These are phyloP conservation scores for Nematodospora anomalae DNA, from an alignment of 1,139 yeast genomes.

Conservation along the genomic window DNA sequence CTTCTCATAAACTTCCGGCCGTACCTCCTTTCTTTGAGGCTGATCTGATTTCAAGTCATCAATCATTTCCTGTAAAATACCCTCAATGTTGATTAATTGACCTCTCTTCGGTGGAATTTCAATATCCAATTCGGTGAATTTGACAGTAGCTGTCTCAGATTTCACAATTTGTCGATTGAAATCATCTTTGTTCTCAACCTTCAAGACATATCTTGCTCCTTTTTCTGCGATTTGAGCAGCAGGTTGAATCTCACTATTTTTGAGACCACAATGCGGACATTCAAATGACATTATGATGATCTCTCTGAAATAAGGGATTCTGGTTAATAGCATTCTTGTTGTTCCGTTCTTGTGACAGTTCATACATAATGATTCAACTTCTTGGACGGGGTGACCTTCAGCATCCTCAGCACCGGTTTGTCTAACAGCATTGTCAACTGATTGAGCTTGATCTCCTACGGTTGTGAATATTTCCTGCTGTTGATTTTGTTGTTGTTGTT, in stretches of 20 bases:
- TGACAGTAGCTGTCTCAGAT: constrained; percentile 82
- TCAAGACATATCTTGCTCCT: constrained; percentile 73
- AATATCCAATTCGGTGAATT: constrained; percentile 79
- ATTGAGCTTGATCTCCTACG: constrained; percentile 60
- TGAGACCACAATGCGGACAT: constrained; percentile 92
- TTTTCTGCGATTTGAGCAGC: constrained; percentile 88
- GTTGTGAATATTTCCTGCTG: constrained; percentile 50
- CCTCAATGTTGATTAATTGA: constrained; percentile 90
- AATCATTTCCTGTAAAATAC: constrained; percentile 77
- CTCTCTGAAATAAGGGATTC: constrained; percentile 90
- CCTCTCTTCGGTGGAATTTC: constrained; percentile 97
- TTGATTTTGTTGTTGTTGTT: constrained; percentile 18
- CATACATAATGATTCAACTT: constrained; percentile 93
- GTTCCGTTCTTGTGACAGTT: constrained; percentile 85
- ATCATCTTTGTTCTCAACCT: constrained; percentile 70
- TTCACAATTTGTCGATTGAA: constrained; percentile 90
- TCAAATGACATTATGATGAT: constrained; percentile 92
- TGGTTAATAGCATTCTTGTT: constrained; percentile 80
- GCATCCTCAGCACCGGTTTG: constrained; percentile 71
- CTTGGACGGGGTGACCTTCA: constrained; percentile 97
- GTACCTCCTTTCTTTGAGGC: constrained; percentile 66
- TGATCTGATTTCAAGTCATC: constrained; percentile 84
- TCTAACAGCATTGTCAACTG: constrained; percentile 27
- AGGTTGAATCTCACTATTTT: constrained; percentile 91
- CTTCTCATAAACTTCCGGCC: constrained; percentile 74